Evolutionary conservation across 257 asterid species (phyloP).

Genomic region (Solanum piurae): DNA sequence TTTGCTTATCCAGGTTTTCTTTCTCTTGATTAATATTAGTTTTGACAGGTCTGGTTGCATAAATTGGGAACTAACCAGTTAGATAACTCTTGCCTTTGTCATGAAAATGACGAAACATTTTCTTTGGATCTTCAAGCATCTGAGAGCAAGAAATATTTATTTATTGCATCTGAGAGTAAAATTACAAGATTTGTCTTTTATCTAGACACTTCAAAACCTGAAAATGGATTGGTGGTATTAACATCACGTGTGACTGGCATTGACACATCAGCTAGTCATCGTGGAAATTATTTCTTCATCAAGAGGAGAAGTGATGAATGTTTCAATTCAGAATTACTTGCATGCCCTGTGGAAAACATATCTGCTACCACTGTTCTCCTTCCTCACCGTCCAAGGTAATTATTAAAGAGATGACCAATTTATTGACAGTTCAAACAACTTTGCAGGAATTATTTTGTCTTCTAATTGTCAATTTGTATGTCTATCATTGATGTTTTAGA

Average conservation of each 20-base stretch:
- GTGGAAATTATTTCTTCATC: slow-evolving; percentile 84
- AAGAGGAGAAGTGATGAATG: slow-evolving; percentile 74
- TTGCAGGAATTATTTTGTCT: background rate
- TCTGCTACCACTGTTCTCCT: slow-evolving; percentile 52
- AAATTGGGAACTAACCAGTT: slow-evolving; percentile 65
- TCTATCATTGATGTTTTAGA: background rate
- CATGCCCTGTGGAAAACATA: slow-evolving; percentile 68
- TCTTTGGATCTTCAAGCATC: slow-evolving; percentile 63
- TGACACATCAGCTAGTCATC: slow-evolving; percentile 83
- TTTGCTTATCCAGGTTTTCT: background rate
- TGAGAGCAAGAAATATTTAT: slow-evolving; percentile 83
- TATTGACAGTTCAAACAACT: background rate
- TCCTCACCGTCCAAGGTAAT: slow-evolving; percentile 87
- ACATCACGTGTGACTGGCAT: slow-evolving; percentile 66
- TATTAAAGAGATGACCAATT: background rate
- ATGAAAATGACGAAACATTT: slow-evolving; percentile 83
- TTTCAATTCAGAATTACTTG: slow-evolving; percentile 77
- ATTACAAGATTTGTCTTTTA: slow-evolving; percentile 73
- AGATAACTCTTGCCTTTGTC: slow-evolving; percentile 68
- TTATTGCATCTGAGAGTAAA: slow-evolving; percentile 79
- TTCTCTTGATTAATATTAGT: background rate
- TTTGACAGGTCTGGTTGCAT: slow-evolving; percentile 79
- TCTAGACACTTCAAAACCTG: slow-evolving; percentile 62
- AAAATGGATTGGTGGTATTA: slow-evolving; percentile 49
- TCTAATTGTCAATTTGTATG: background rate